Evolutionary conservation across 2,329 filamentous ascomycete species (phyloP), one percentile per base, ranked within the genome.

Genomic region (Pseudofabraea citricarpa): DNA sequence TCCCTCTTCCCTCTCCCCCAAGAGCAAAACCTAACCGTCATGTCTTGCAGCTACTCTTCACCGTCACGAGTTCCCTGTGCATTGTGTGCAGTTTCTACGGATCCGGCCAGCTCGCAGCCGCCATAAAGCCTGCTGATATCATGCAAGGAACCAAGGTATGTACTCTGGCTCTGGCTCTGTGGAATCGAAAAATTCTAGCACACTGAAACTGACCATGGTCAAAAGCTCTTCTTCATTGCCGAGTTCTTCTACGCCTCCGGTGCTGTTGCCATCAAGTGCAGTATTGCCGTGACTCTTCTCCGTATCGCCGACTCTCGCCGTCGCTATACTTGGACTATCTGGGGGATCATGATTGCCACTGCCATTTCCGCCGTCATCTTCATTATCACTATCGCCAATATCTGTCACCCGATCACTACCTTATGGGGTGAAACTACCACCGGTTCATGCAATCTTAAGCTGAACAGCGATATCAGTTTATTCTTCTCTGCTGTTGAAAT

Each of bases 201-300:
- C 16, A 26, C 9, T 31, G 31, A 39, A 40, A 46, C 41, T 50
- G 37, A 47, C 27, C 13, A 38, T 36, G 18, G 22, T 16, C 38
- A 45, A 36, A 53, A 65, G 54, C 57, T 58, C 26, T 64, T 66
- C 43, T 60, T 65, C 35, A 64, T 64, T 18, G 63, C 64, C 29
- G 63, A 67, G 43, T 60, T 64, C 41, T 64, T 67, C 44, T 66
- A 67, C 37, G 61, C 61, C n/a, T 58, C 51, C 19, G 55, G 55
- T 39, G 58, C 58, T 2, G 50, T 53, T 2, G 50, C 50, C 16
- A 56, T 62, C 47, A 61, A 61, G 26, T 50, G 53, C 40, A 60
- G 57, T 41, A 59, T 61, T 38, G 59, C 58, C 31, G 39, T 61
- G 21, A 57, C 56, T 16, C 50, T 61, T 5, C 52, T 61, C n/a